Evolutionary conservation across 345 rosid genomes (phyloP).

Genomic region (Combretum micranthum): DNA sequence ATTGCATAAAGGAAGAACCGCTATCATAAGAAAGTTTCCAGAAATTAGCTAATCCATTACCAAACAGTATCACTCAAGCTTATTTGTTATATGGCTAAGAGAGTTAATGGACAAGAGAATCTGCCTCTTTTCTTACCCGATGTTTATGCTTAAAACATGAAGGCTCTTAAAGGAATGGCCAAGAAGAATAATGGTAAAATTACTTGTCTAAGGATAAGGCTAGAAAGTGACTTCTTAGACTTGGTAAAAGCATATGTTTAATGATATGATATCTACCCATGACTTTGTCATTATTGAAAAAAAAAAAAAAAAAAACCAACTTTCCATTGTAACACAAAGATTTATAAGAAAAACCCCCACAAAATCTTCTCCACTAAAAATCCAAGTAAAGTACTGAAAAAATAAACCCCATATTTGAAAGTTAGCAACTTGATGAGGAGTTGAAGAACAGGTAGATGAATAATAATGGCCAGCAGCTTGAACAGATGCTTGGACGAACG

Average conservation of each 20-base stretch:
- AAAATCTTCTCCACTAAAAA: too few relatives aligned
- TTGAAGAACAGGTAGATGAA: too few relatives aligned
- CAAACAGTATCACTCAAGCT: constrained; percentile 96
- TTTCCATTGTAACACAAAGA: too few relatives aligned
- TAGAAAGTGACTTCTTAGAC: constrained; percentile 52
- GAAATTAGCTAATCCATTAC: constrained; percentile 74
- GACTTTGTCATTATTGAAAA: too few relatives aligned
- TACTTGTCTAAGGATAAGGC: constrained; percentile 79
- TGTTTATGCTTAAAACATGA: constrained; percentile 90
- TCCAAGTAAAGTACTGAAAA: too few relatives aligned
- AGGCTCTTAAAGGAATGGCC: constrained; percentile 96
- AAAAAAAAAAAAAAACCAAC: too few relatives aligned
- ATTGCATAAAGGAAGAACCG: constrained; percentile 94
- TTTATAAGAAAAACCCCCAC: too few relatives aligned
- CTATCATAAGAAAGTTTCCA: constrained; percentile 88
- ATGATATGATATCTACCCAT: too few relatives aligned
- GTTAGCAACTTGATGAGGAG: too few relatives aligned
- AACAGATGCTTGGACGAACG: too few relatives aligned
- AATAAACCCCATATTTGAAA: too few relatives aligned
- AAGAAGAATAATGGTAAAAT: constrained; percentile 62
- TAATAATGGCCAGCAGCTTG: too few relatives aligned
- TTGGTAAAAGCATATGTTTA: constrained; percentile 88
- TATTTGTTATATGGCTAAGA: constrained; percentile 87
- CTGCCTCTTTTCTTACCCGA: constrained; percentile 96
- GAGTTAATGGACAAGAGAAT: constrained; percentile 95